These are phyloP conservation scores for Oldenlandia corymbosa DNA, from an alignment of 257 asterid species.

Conservation along the genomic window DNA sequence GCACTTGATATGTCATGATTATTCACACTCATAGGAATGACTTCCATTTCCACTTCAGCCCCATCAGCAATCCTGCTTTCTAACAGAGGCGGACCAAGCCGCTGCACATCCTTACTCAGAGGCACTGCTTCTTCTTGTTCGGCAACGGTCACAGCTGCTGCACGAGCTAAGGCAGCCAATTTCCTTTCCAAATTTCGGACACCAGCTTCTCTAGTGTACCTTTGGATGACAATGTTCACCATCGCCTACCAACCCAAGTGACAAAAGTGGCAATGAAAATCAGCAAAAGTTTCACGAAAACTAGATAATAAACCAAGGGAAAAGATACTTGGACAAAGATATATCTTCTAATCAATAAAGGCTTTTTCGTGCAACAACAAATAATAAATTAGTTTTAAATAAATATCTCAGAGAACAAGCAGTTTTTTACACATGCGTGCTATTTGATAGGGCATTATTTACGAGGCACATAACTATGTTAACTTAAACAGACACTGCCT, in stretches of 20 bases:
- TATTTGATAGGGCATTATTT: background rate
- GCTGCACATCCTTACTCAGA: slow-evolving; percentile 80
- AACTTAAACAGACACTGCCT: background rate
- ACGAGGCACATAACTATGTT: background rate
- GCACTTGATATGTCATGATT: slow-evolving; percentile 75
- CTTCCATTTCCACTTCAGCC: slow-evolving; percentile 98
- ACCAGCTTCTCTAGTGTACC: slow-evolving; percentile 99
- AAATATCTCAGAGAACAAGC: background rate
- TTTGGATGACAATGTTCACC: slow-evolving; percentile 83
- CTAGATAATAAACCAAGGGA: slow-evolving; percentile 2
- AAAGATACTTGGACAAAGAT: background rate
- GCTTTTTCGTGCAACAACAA: background rate
- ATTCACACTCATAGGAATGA: slow-evolving; percentile 80
- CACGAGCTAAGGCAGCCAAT: slow-evolving; percentile 98
- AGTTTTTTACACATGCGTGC: background rate
- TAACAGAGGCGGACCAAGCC: slow-evolving; percentile 70
- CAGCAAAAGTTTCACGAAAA: slow-evolving; percentile 14
- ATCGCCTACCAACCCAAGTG: slow-evolving; percentile 51
- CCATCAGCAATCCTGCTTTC: slow-evolving; percentile 80
- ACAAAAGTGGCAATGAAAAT: slow-evolving; percentile 4
- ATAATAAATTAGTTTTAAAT: background rate
- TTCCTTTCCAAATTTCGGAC: slow-evolving; percentile 92
- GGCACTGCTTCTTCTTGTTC: slow-evolving; percentile 81
- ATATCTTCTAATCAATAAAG: background rate
- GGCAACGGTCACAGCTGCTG: slow-evolving; percentile 89